Conservation (phyloP, 192 early-diverging fungal species). For the Mortierella antarctica region DNA sequence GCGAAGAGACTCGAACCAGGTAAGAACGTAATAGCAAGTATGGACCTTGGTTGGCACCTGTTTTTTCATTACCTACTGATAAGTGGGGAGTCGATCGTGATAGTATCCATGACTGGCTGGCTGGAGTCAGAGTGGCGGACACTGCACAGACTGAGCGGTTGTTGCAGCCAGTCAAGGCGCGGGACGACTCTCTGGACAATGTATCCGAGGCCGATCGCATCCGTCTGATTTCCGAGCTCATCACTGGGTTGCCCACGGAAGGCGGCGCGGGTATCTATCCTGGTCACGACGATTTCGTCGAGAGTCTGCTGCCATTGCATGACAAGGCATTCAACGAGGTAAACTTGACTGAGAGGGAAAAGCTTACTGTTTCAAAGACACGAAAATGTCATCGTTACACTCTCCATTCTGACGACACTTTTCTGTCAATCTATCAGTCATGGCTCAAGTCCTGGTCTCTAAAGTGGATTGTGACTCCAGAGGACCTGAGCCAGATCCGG, state of each 20-base stretch:
- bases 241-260: constrained; percentile 63
- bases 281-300: constrained; percentile 61
- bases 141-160: constrained; percentile 24
- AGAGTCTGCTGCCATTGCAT: constrained; percentile 81
- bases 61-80: not conserved
- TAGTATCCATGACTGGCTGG: constrained; percentile 76
- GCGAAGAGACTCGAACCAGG: constrained; percentile 56
- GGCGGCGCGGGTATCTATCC: constrained; percentile 72
- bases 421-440: constrained; percentile 36
- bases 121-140: constrained; percentile 68
- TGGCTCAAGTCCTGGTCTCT: constrained; percentile 87
- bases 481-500: constrained; percentile 79
- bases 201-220: constrained; percentile 65
- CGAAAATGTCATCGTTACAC: not conserved
- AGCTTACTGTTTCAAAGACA: not conserved
- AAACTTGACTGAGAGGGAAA: not conserved
- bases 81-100: not conserved
- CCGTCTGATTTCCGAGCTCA: constrained; percentile 69
- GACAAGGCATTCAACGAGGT: constrained; percentile 82
- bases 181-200: constrained; percentile 29
- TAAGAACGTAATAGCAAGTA: not conserved
- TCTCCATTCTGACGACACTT: not conserved
- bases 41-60: not conserved
- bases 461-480: constrained; percentile 80
- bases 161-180: constrained; percentile 20